Evolutionary conservation across 1,139 yeast species (phyloP), one percentile per base, ranked within the genome.

Genomic region (Hyphopichia pseudoburtonii): DNA sequence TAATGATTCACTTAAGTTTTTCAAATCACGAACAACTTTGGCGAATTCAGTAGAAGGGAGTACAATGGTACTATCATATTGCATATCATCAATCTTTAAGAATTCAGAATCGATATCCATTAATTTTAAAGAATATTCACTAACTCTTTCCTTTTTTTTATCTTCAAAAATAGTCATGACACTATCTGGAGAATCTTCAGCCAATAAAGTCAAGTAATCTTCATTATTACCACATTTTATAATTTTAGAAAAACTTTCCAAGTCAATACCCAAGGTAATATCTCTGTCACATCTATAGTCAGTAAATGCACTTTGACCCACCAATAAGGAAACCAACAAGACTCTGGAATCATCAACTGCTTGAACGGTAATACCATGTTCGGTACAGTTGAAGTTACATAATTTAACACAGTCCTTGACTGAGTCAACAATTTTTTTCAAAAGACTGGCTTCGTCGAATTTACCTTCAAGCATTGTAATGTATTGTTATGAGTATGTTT

Each of bases 281-380:
- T 87, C 89, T 58, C 95, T 84, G 67, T 92, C 99, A 64, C 97
- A 90, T 74, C 99, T 82, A 73, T 86, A 92, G 50, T 86, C 92
- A 43, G 80, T 75, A 70, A 92, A 92, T n/a, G 95, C 94, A 47
- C 87, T 90, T 50, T 83, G 80, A 40, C 95, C 96, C 51, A 92
- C 85, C 54, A 86, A 78, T 51, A 92, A 73, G 11, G 96, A 86
- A 31, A 92, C 96, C 50, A 92, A 76, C 48, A 92, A 80, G 44
- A 92, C 97, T 73, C 97, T 88, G 25, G 98, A 89, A 58, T 89
- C 95, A 66, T 92, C 99, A 52, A 92, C 95, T 17, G 98, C 97
- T 70, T 92, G 97, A 17, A 94, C 94, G 15, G 95, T 86, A 54
- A 92, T 84, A 47, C 99, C 99, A 47, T 83, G 80, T 63, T 87